Conservation (phyloP, 2,329 filamentous ascomycete species). For the Paecilomyces variotii region DNA sequence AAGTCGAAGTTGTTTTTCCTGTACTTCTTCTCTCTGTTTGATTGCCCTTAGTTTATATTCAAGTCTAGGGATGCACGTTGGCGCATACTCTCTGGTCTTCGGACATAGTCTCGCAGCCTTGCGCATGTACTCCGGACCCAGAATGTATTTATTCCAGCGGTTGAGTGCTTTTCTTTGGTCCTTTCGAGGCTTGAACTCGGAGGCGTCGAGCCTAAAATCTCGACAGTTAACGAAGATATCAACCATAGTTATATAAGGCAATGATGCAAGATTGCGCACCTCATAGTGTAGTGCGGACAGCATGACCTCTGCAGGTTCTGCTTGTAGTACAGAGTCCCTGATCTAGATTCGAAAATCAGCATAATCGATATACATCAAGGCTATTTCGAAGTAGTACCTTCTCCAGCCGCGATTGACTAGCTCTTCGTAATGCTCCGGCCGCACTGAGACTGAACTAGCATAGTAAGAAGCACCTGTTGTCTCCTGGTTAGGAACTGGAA, state of each 20-base stretch:
- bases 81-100: constrained; percentile 33
- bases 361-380: not conserved
- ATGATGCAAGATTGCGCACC: constrained; percentile 17
- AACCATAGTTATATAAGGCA: not conserved
- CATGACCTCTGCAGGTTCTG: constrained; percentile 64
- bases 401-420: constrained; percentile 43
- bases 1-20: constrained; percentile 39
- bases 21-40: constrained; percentile 35
- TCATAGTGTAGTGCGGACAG: constrained; percentile 68
- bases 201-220: constrained; percentile 31
- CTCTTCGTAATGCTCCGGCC: constrained; percentile 39
- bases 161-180: constrained; percentile 43
- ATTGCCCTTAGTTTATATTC: not conserved
- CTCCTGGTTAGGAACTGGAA: constrained; percentile 5
- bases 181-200: constrained; percentile 34
- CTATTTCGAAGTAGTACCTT: constrained; percentile 24
- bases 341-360: constrained; percentile 23
- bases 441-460: constrained; percentile 36
- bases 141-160: constrained; percentile 40
- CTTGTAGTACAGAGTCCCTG: constrained; percentile 43
- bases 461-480: constrained; percentile 38
- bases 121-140: constrained; percentile 41
- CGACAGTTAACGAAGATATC: not conserved
- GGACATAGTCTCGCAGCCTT: constrained; percentile 39
- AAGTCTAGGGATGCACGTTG: not conserved